Evolutionary conservation across 306 rosid species (phyloP).

Genomic region (Gillenia trifoliata): DNA sequence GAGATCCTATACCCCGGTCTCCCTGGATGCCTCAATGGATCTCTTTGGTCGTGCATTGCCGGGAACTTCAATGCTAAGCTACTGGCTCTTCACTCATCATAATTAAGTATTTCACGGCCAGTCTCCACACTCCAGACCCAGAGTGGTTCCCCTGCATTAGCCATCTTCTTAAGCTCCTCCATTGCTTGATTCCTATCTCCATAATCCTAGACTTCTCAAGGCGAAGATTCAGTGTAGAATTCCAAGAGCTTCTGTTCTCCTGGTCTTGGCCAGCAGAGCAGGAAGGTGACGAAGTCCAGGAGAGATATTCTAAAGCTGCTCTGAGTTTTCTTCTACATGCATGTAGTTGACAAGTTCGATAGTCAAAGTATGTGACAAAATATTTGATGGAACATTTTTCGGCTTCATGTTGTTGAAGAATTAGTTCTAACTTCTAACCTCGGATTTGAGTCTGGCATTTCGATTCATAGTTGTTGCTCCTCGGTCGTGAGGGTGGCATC

Average conservation of each 20-base stretch:
- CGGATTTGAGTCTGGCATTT: slow-evolving; percentile 93
- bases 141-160: slow-evolving; percentile 61
- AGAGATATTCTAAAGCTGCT: slow-evolving; percentile 42
- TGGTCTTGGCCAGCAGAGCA: slow-evolving; percentile 65
- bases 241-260: slow-evolving; percentile 78
- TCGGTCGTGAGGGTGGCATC: slow-evolving; percentile 57
- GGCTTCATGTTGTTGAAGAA: not conserved
- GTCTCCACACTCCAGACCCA: slow-evolving; percentile 93
- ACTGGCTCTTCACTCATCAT: slow-evolving; percentile 78
- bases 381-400: not conserved
- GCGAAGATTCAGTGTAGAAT: slow-evolving; percentile 74
- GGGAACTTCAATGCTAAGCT: slow-evolving; percentile 39
- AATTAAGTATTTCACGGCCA: slow-evolving; percentile 80
- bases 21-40: slow-evolving; percentile 91
- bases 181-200: slow-evolving; percentile 67
- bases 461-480: slow-evolving; percentile 82
- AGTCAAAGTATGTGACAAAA: not conserved
- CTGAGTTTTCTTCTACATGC: slow-evolving; percentile 66
- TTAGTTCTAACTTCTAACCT: slow-evolving; percentile 35
- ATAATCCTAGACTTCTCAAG: slow-evolving; percentile 75
- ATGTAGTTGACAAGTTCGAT: not conserved
- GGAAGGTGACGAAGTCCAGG: slow-evolving; percentile 60
- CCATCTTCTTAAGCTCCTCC: slow-evolving; percentile 84
- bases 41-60: slow-evolving; percentile 39
- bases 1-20: slow-evolving; percentile 68